Percentiles rank a stretch among this genome's conserved stretches.
phyloP scores from a whole-genome alignment of 169 alveolate species.

The Plasmodium cynomolgi region DNA sequence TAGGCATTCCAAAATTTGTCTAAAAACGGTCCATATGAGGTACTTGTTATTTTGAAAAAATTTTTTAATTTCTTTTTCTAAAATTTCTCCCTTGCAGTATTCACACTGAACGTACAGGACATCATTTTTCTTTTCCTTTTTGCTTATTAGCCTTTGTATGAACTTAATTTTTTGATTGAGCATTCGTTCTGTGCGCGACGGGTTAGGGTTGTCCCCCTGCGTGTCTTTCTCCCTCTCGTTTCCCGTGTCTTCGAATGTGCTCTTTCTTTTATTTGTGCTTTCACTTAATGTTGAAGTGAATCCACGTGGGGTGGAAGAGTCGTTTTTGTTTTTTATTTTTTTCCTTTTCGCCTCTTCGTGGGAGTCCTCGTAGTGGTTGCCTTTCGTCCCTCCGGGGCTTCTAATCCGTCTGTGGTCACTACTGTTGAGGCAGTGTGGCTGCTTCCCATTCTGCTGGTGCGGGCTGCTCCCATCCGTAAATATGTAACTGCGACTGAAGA shows the following conservation, averaged over 20 bases:
- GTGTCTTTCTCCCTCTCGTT: neutral
- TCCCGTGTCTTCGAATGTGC: neutral
- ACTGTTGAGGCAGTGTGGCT: too few relatives aligned
- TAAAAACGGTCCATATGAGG: conserved; percentile 48
- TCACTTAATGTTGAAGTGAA: neutral
- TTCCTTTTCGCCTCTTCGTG: neutral
- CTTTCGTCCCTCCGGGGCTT: neutral
- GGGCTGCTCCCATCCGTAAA: neutral
- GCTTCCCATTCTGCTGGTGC: neutral
- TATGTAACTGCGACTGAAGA: neutral
- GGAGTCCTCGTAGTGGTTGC: neutral
- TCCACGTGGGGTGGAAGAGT: neutral
- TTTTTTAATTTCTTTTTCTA: conserved; percentile 51
- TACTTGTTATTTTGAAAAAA: conserved; percentile 64
- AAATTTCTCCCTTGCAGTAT: conserved; percentile 56
- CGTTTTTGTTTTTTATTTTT: neutral
- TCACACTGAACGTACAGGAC: conserved; percentile 64
- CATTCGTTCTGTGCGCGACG: neutral
- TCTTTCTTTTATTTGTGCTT: neutral
- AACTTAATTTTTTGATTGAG: neutral
- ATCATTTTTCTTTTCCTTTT: conserved; percentile 7
- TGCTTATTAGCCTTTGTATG: conserved; percentile 13
- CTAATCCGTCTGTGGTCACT: neutral
- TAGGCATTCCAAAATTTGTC: conserved; percentile 57
- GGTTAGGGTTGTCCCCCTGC: neutral